A percentile compares a stretch with the other conserved stretches of the same genome.
Conservation (phyloP, 306 rosid species). For the Carpinus fangiana region DNA sequence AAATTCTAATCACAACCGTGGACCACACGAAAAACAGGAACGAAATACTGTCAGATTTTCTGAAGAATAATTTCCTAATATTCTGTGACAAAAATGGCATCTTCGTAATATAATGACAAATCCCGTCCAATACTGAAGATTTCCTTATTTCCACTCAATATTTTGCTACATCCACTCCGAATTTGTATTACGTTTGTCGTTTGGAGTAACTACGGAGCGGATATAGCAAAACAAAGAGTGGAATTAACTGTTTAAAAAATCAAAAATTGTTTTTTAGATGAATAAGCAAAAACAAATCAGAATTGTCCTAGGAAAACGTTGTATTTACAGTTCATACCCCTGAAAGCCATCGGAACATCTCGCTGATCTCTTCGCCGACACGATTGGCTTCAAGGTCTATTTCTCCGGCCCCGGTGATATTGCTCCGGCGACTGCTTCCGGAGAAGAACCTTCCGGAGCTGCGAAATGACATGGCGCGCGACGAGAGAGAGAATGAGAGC, state of each 20-base stretch:
- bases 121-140: neutral
- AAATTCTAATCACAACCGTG: conserved; percentile 24
- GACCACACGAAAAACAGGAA: conserved; percentile 13
- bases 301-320: conserved; percentile 15
- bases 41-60: conserved; percentile 20
- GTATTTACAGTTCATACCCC: conserved; percentile 73
- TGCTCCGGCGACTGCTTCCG: conserved; percentile 74
- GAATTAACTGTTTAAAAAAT: neutral
- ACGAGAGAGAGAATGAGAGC: conserved; percentile 62
- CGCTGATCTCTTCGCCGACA: conserved; percentile 79
- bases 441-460: conserved; percentile 77
- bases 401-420: conserved; percentile 44
- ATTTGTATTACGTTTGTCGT: neutral
- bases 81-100: neutral
- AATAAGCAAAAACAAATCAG: conserved; percentile 1
- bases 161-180: conserved; percentile 23
- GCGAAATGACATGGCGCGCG: conserved; percentile 71
- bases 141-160: conserved; percentile 14
- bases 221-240: neutral
- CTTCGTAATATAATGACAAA: neutral
- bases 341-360: conserved; percentile 86
- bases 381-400: conserved; percentile 59
- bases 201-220: neutral
- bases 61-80: conserved; percentile 4
- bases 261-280: neutral